A percentile compares a stretch with the other conserved stretches of the same genome.
Conservation (phyloP, 2,329 filamentous ascomycete genomes). For the Neoascochyta sp. region DNA sequence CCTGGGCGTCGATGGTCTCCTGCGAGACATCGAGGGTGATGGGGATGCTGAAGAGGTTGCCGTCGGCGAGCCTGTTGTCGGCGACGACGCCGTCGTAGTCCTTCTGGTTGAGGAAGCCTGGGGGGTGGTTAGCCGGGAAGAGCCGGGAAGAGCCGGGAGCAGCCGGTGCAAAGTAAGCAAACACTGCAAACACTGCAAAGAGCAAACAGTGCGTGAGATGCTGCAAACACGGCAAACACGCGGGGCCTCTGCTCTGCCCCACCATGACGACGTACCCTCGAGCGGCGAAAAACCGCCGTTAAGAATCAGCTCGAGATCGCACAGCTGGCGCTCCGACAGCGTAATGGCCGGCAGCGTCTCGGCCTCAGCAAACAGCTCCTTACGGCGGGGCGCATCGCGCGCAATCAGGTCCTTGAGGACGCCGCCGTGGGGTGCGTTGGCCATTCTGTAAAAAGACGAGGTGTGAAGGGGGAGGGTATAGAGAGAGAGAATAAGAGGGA, state of each 20-base stretch:
- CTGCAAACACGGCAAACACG: constrained; percentile 27
- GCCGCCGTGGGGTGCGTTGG: constrained; percentile 59
- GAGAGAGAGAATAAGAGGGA: constrained; percentile 5
- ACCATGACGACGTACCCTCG: constrained; percentile 66
- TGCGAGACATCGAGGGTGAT: constrained; percentile 86
- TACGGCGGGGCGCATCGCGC: constrained; percentile 79
- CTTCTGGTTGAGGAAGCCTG: constrained; percentile 94
- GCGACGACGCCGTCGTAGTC: constrained; percentile 95
- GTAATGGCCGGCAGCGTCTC: constrained; percentile 80
- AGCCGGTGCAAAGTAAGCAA: constrained; percentile 2
- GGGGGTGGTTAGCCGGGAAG: too few species aligned
- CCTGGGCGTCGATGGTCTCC: constrained; percentile 68
- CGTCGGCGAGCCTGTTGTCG: constrained; percentile 79
- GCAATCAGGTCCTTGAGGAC: constrained; percentile 97
- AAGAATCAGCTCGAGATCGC: constrained; percentile 94
- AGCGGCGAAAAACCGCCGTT: constrained; percentile 97
- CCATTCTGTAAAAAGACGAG: constrained; percentile 36
- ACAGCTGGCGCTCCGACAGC: constrained; percentile 90
- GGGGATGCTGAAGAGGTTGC: constrained; percentile 92
- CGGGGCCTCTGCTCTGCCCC: constrained; percentile 17
- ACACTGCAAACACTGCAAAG: constrained; percentile 6
- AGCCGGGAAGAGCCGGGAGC: too few species aligned
- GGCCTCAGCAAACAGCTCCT: constrained; percentile 76
- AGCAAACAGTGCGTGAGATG: neutral
- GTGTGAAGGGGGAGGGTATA: neutral